Percentiles rank a stretch among this genome's conserved stretches.
Conservation (phyloP, 352 stramenopile genomes). For the Globisporangium irregulare region DNA sequence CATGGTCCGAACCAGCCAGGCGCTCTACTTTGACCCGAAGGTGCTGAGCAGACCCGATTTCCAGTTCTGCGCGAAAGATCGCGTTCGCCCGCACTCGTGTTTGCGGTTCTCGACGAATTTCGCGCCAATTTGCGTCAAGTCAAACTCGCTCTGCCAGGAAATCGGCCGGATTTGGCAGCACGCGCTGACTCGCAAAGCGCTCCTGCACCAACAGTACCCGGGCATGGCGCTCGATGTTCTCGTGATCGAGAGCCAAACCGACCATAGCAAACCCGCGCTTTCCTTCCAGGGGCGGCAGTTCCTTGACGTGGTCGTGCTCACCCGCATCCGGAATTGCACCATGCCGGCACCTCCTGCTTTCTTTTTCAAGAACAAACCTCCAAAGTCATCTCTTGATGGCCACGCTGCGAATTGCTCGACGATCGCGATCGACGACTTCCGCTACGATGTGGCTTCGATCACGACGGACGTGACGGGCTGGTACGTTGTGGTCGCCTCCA, state of each 20-base stretch:
- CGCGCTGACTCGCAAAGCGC: slow-evolving; percentile 1
- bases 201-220: slow-evolving; percentile 8
- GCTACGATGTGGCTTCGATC: slow-evolving; percentile 16
- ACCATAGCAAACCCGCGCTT: slow-evolving; percentile 10
- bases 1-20: slow-evolving; percentile 14
- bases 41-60: not conserved
- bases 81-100: slow-evolving; percentile 6
- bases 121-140: slow-evolving; percentile 1
- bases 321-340: slow-evolving; percentile 4
- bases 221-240: slow-evolving; percentile 19
- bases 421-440: slow-evolving; percentile 16
- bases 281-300: slow-evolving; percentile 18
- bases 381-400: not conserved
- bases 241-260: slow-evolving; percentile 22
- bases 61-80: slow-evolving; percentile 2
- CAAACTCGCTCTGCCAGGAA: slow-evolving; percentile 10
- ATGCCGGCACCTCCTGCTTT: not conserved
- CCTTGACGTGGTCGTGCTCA: slow-evolving; percentile 18
- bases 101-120: slow-evolving; percentile 4
- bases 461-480: slow-evolving; percentile 9
- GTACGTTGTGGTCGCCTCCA: slow-evolving; percentile 7
- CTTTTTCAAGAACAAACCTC: not conserved
- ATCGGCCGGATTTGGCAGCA: slow-evolving; percentile 14
- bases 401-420: not conserved
- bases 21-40: slow-evolving; percentile 16